Base-by-base conservation (phyloP, 1,139 yeast species). In the Saccharomyces pastorianus region DNA sequence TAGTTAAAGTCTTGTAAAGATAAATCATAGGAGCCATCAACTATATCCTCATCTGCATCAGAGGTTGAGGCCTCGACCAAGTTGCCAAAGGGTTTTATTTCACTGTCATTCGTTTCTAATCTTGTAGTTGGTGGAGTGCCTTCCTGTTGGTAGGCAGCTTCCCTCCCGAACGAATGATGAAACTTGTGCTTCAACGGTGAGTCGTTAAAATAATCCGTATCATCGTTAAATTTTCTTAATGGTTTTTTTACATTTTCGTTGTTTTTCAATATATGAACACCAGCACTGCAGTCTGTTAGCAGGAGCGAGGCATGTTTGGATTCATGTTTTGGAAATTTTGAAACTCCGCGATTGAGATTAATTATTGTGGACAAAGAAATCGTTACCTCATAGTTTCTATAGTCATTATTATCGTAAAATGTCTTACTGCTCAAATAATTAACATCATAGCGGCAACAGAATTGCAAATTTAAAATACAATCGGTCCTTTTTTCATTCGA, bases 381-480 rank as follows among this genome's bases (percentile, higher is more conserved):
- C 11, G 50, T 52, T 26, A 66, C 52, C 34, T 61, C 59, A 51
- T 63, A 66, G 54, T 67, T 67, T 14, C 64, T 57, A 53, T 66
- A 64, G 52, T 66, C 64, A 48, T 67, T 67, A 53, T 67, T 67
- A 52, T 67, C 71, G 53, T 68, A 67, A 52, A 63, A 68, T 1
- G 68, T 63, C 50, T 64, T 66, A 48, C 61, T 61, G 49, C 64
- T 63, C 7, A 65, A 38, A 2, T 9, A 4, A 3, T 38, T 38
- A 8, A 38, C 67, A 53, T 65, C 64, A 54, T 66, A 67, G 9
- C 68, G 59, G 46, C 70, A 66, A 52, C 71, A 68, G 26, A 68
- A 54, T 44, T 65, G 62, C 23, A 68, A 54, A 11, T 57, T 58
- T 34, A 65, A 49, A 2, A 60, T 59, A 32, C 64, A 64, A 8